Evolutionary conservation across 768 basidiomycete species (phyloP), one percentile per base, ranked within the genome.

Genomic region (Clitopilus passeckerianus): DNA sequence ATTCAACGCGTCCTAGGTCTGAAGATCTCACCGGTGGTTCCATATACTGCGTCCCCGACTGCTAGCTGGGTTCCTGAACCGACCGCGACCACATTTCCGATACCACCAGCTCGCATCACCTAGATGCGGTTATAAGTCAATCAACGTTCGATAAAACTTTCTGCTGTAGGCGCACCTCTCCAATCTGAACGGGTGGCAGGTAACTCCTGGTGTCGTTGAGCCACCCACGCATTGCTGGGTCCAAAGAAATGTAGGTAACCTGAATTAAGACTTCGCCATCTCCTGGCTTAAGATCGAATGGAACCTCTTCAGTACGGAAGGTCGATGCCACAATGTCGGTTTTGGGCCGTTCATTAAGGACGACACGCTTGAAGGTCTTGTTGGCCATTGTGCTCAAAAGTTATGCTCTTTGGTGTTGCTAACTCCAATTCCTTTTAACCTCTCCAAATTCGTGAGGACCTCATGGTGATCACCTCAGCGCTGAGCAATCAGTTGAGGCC

Each of bases 161-260:
- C 23, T 1, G 53, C 18, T 24, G 52, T 43, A 66, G 64, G 57
- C 64, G 43, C 57, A 77, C 79, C 72, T 83, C 88, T 34, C 87
- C 87, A 63, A 94, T 87, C 66, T 86, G 67, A 5, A 87, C 85
- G 8, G 90, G 90, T 14, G 83, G 82, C 15, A 90, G 54, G 67
- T 93, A 93, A 64, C 84, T 87, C 52, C 93, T 79, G 15, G 67
- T 69, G 68, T 92, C 89, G 61, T 81, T 83, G 55, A 98, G 67
- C 81, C 90, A 97, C 12, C 84, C 85, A 8, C 93, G 82, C 91
- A 94, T 93, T 0, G 93, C 91, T 18, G 95, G 93, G 66, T 97
- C 95, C 63, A 97, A 70, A 34, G 86, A 87, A 33, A 93, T 67
- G 78, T 87, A 95, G 53, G 86, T 85, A 59, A 90, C 85, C 69